Conservation (phyloP, 768 basidiomycete genomes). For the Nidularia sp. region DNA sequence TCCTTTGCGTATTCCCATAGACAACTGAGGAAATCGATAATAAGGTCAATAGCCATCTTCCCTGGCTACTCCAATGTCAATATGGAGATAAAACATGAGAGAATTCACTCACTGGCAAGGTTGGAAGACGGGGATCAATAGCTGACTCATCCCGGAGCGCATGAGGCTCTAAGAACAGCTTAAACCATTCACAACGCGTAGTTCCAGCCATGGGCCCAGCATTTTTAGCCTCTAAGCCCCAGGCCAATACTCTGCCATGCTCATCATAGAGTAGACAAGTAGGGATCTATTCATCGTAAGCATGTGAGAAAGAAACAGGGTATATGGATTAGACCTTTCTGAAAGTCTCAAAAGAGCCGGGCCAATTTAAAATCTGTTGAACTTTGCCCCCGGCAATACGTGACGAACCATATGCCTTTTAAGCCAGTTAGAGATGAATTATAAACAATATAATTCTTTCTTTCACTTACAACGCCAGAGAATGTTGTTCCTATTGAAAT, state of each 20-base stretch:
- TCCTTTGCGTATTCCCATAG: conserved; percentile 87
- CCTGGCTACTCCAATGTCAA: conserved; percentile 45
- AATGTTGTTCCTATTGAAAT: conserved; percentile 69
- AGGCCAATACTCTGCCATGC: conserved; percentile 67
- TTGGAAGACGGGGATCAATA: conserved; percentile 75
- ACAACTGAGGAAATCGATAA: conserved; percentile 78
- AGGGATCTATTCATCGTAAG: conserved; percentile 42
- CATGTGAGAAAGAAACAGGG: neutral
- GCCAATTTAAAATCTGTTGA: conserved; percentile 86
- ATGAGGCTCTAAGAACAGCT: conserved; percentile 80
- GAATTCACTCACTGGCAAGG: conserved; percentile 58
- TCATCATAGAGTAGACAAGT: conserved; percentile 84
- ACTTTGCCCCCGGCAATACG: conserved; percentile 75
- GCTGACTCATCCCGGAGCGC: conserved; percentile 68
- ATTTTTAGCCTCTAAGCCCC: conserved; percentile 88
- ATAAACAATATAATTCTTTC: conserved; percentile 1
- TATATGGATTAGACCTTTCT: conserved; percentile 46
- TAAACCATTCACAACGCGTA: conserved; percentile 64
- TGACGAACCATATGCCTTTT: conserved; percentile 80
- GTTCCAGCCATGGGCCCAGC: conserved; percentile 65
- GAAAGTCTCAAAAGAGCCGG: conserved; percentile 81
- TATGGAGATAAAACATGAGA: neutral
- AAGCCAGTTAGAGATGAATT: conserved; percentile 5
- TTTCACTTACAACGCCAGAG: conserved; percentile 71
- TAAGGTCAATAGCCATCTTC: conserved; percentile 74